Evolutionary conservation across 1,284 basidiomycete genomes (phyloP).

Genomic region (Ganoderma leucocontextum): DNA sequence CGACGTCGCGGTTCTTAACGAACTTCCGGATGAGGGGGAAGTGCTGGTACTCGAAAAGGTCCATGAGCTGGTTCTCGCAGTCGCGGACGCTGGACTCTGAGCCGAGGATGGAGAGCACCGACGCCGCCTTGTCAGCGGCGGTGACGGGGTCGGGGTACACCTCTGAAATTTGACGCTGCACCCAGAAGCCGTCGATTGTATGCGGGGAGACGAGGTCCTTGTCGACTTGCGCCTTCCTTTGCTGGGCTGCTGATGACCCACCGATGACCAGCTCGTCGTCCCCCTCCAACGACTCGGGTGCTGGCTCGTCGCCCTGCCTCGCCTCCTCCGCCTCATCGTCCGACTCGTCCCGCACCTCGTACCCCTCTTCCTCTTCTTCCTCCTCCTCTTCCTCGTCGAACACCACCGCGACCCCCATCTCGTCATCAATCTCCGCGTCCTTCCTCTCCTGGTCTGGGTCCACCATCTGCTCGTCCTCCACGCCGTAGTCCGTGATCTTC

Average conservation of each 20-base stretch:
- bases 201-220: slow-evolving; percentile 90
- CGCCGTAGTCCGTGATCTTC: slow-evolving; percentile 96
- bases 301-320: slow-evolving; percentile 53
- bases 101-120: slow-evolving; percentile 88
- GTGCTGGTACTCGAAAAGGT: slow-evolving; percentile 94
- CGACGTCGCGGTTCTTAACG: slow-evolving; percentile 94
- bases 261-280: slow-evolving; percentile 81
- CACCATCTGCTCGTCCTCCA: slow-evolving; percentile 81
- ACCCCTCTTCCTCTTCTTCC: slow-evolving; percentile 89
- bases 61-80: slow-evolving; percentile 97
- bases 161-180: slow-evolving; percentile 92
- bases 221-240: slow-evolving; percentile 63
- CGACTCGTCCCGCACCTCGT: slow-evolving; percentile 80
- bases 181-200: slow-evolving; percentile 97
- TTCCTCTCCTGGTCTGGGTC: slow-evolving; percentile 82
- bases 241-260: slow-evolving; percentile 55
- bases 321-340: slow-evolving; percentile 81
- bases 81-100: slow-evolving; percentile 93
- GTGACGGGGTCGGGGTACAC: slow-evolving; percentile 95
- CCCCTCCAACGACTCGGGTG: slow-evolving; percentile 55
- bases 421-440: slow-evolving; percentile 89
- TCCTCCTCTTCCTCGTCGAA: slow-evolving; percentile 97
- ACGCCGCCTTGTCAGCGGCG: slow-evolving; percentile 89
- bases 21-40: slow-evolving; percentile 93
- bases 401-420: slow-evolving; percentile 93